phyloP scores from a whole-genome alignment of 2,329 filamentous ascomycete genomes.

The Penicillium sp. region DNA sequence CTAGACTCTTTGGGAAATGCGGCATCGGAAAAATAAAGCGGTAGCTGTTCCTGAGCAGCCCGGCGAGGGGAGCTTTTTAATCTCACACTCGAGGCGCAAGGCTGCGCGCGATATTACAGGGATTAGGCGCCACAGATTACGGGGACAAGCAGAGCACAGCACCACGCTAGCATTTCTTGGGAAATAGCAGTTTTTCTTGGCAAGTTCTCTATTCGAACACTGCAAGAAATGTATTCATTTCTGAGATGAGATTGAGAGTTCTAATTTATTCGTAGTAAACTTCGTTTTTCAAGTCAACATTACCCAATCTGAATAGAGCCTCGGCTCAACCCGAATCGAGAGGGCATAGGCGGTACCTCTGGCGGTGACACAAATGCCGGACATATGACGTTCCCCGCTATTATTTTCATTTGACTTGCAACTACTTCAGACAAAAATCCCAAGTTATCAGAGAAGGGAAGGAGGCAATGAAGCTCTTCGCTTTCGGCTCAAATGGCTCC shows the following conservation, averaged over 20 bases:
- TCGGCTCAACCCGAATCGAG: not conserved
- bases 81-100: not conserved
- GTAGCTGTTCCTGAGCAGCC: not conserved
- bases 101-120: not conserved
- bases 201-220: not conserved
- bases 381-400: not conserved
- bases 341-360: not conserved
- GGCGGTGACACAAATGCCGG: constrained; percentile 1
- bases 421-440: not conserved
- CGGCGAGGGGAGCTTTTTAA: not conserved
- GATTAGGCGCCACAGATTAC: constrained; percentile 2
- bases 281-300: not conserved
- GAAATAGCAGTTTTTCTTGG: not conserved
- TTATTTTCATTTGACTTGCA: not conserved
- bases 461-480: constrained; percentile 56
- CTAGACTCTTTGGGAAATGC: not conserved
- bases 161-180: not conserved
- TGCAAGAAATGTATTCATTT: not conserved
- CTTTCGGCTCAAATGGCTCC: constrained; percentile 76
- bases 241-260: not conserved
- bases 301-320: not conserved
- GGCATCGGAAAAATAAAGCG: not conserved
- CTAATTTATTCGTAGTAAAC: not conserved
- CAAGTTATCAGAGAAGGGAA: not conserved
- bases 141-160: not conserved